Percentiles rank a stretch among this genome's conserved stretches.
Conservation (phyloP, 805 yeast genomes). For the Myxozyma melibiosi region DNA sequence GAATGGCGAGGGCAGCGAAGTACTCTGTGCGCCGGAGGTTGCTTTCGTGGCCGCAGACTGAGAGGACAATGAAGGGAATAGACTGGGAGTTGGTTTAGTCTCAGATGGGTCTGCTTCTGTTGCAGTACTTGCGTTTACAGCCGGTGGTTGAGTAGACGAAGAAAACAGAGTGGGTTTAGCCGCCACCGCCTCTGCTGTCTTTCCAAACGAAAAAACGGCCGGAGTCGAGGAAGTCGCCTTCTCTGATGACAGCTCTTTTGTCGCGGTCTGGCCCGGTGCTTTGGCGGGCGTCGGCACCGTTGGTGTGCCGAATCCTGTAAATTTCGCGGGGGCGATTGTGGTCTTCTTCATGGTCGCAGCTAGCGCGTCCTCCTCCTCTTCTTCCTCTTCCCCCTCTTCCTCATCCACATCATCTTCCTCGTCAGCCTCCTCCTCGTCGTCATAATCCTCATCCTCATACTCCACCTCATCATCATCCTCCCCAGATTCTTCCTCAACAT, state of each 20-base stretch:
- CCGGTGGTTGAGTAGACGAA: background rate
- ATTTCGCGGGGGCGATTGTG: slow-evolving; percentile 19
- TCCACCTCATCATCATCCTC: slow-evolving; percentile 1
- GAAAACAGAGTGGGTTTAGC: background rate
- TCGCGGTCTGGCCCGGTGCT: too few relatives aligned
- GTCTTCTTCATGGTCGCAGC: slow-evolving; percentile 1
- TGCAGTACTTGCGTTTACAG: too few relatives aligned
- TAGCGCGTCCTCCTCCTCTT: slow-evolving; percentile 7
- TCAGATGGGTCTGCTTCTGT: too few relatives aligned
- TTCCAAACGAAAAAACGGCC: background rate
- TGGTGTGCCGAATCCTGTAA: background rate
- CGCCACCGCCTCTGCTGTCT: background rate
- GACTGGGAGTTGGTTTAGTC: too few relatives aligned
- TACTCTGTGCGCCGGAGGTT: too few relatives aligned
- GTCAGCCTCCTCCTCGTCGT: slow-evolving; percentile 6
- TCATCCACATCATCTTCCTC: slow-evolving; percentile 11
- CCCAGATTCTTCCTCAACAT: background rate
- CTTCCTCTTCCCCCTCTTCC: slow-evolving; percentile 17
- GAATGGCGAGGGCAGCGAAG: too few relatives aligned
- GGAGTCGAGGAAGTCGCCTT: background rate
- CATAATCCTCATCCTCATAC: slow-evolving; percentile 5
- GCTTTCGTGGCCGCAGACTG: too few relatives aligned
- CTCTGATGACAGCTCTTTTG: too few relatives aligned
- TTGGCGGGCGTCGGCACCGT: too few relatives aligned
- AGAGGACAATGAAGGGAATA: too few relatives aligned